Evolutionary conservation across 129 eudicot species (phyloP), one percentile per base, ranked within the genome.

Genomic region (Artemisia argyi): DNA sequence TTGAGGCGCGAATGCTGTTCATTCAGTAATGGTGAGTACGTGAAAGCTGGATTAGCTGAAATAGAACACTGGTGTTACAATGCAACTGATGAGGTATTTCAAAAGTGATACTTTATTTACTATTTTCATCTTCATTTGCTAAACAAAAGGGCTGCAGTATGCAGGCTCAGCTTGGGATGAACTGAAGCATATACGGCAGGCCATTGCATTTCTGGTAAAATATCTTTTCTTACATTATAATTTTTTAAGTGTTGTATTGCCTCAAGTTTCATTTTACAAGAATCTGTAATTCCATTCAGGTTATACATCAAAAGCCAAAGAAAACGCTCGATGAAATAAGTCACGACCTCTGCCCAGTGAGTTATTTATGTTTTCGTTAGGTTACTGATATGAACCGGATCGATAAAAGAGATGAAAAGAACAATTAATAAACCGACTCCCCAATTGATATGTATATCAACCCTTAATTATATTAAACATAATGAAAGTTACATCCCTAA

Each of bases 131-230:
- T 26, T 44, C 65, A 67, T 71, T 35, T 66, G 52, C 61, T 59
- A 65, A 68, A 54, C 64, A 57, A 69, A 44, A 58, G 68, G 68
- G 76, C 17, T 85, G 83, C 98, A 94, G 97, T 94, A 94, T 82
- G 89, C 98, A 79, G 97, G 98, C 67, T 84, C 96, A 63, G 82
- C 98, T 39, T 90, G 97, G 96, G 98, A 90, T 74, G 98, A 88
- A 78, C 88, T 94, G 68, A 94, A 94, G 87, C 98, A 88, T 78
- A 94, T 94, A 72, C 80, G 96, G 68, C 97, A 94, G 75, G 98
- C 98, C 60, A 94, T 94, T 76, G 97, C 89, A 11, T 94, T 94
- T 76, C 84, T 94, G 96, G 97, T 94, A 83, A 63, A 50, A 9
- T 39, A 47, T 42, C 17, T 54, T 66, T 77, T 58, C 15, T 60